Evolutionary conservation across 1,284 basidiomycete species (phyloP).

Genomic region (Sporisorium reilianum): DNA sequence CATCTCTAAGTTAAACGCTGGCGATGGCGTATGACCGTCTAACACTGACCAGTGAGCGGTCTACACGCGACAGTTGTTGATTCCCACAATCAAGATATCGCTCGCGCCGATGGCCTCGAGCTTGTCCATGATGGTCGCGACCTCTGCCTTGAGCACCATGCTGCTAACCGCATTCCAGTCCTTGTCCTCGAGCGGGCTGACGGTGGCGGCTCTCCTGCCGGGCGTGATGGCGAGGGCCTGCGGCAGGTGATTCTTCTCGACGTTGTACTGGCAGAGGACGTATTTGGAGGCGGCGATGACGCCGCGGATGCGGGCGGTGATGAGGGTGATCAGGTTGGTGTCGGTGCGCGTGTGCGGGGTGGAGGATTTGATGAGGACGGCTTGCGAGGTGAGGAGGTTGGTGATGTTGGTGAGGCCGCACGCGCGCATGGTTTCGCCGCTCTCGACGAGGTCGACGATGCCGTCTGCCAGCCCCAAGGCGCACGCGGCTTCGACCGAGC

Average conservation of each 20-base stretch:
- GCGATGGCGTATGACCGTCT: background rate
- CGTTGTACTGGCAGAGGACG: slow-evolving; percentile 92
- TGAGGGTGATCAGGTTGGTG: slow-evolving; percentile 78
- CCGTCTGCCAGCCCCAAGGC: slow-evolving; percentile 95
- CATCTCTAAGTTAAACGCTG: background rate
- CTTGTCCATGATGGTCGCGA: slow-evolving; percentile 92
- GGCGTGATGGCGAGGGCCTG: slow-evolving; percentile 83
- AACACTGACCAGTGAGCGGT: no score
- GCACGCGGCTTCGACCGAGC: slow-evolving; percentile 98
- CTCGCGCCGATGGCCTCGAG: slow-evolving; percentile 85
- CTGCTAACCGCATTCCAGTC: slow-evolving; percentile 90
- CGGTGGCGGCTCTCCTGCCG: slow-evolving; percentile 88
- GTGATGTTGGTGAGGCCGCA: slow-evolving; percentile 90
- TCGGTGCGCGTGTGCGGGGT: slow-evolving; percentile 77
- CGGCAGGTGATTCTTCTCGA: slow-evolving; percentile 76
- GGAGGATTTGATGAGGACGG: slow-evolving; percentile 89
- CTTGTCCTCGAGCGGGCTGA: slow-evolving; percentile 83
- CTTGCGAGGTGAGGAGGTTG: slow-evolving; percentile 86
- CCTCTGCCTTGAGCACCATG: slow-evolving; percentile 88
- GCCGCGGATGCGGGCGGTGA: slow-evolving; percentile 90
- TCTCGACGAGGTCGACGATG: slow-evolving; percentile 78
- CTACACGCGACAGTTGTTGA: slow-evolving; percentile 94
- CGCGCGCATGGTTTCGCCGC: slow-evolving; percentile 99
- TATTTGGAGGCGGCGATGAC: slow-evolving; percentile 90
- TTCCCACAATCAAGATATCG: slow-evolving; percentile 88